Percentiles rank a stretch among this genome's conserved stretches.
These are phyloP conservation scores for Pichia phayaonensis DNA, from an alignment of 805 yeast species.

Conservation along the genomic window DNA sequence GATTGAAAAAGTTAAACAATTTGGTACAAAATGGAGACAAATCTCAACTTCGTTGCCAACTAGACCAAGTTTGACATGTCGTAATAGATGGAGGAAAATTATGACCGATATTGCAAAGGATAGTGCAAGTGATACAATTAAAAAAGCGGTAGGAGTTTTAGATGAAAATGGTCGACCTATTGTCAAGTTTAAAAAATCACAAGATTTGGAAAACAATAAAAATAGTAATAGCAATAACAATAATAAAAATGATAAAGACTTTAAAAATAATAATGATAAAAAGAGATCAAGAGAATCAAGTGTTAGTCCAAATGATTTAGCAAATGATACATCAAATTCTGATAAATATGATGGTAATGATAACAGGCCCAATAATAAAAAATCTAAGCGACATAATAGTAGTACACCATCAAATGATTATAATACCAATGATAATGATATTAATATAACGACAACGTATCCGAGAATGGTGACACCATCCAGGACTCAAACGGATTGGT, in stretches of 20 bases:
- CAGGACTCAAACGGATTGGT: slow-evolving; percentile 48
- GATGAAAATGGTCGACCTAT: slow-evolving; percentile 15
- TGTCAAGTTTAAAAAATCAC: slow-evolving; percentile 7
- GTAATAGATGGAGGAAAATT: slow-evolving; percentile 88
- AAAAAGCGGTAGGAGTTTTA: slow-evolving; percentile 47
- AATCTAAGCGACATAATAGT: not conserved
- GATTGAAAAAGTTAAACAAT: slow-evolving; percentile 55
- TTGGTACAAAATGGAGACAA: slow-evolving; percentile 87
- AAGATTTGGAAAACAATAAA: not conserved
- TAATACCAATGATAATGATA: not conserved
- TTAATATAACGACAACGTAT: not conserved
- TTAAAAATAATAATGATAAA: not conserved
- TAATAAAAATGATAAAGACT: not conserved
- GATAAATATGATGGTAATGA: not conserved
- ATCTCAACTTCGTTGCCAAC: slow-evolving; percentile 65
- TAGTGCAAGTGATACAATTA: slow-evolving; percentile 47
- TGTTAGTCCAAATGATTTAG: not conserved
- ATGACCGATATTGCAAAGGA: slow-evolving; percentile 69
- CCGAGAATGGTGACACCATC: slow-evolving; percentile 19
- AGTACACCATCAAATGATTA: not conserved
- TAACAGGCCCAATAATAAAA: not conserved
- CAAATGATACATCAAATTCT: not conserved
- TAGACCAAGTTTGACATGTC: slow-evolving; percentile 81
- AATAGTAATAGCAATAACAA: not conserved
- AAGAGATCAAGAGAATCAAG: not conserved